These are phyloP conservation scores for Cladophialophora yegresii DNA, from an alignment of 2,329 filamentous ascomycete genomes.

Conservation along the genomic window DNA sequence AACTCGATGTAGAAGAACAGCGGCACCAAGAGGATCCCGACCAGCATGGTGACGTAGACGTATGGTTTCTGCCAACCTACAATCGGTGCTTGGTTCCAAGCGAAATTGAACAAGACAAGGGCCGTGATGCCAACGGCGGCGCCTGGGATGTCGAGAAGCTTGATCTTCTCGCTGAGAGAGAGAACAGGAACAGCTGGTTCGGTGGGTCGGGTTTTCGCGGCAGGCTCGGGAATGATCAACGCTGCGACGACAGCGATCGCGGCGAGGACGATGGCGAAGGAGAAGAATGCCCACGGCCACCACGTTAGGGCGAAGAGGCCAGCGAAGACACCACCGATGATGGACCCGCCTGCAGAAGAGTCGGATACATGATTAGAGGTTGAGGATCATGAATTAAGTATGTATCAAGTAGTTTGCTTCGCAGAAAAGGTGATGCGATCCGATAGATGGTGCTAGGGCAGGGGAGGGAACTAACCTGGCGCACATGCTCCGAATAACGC, in stretches of 20 bases:
- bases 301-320: constrained; percentile 48
- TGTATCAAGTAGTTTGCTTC: not conserved
- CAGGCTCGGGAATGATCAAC: constrained; percentile 43
- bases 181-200: constrained; percentile 8
- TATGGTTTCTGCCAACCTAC: constrained; percentile 61
- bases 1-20: constrained; percentile 59
- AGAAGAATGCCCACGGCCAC: constrained; percentile 59
- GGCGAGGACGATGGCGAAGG: constrained; percentile 45
- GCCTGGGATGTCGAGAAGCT: constrained; percentile 48
- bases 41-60: constrained; percentile 59
- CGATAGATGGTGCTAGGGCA: not conserved
- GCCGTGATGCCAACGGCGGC: constrained; percentile 54
- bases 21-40: constrained; percentile 57
- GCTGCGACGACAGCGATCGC: constrained; percentile 43
- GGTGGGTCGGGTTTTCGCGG: constrained; percentile 26
- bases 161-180: constrained; percentile 35
- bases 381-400: not conserved
- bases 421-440: not conserved
- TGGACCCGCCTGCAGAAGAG: constrained; percentile 41
- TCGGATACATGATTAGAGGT: not conserved
- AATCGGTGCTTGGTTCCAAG: constrained; percentile 66
- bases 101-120: constrained; percentile 65
- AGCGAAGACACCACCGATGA: constrained; percentile 47
- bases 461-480: constrained; percentile 39
- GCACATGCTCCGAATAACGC: constrained; percentile 54